Conservation (phyloP, 345 rosid genomes). For the Theobroma cacao region DNA sequence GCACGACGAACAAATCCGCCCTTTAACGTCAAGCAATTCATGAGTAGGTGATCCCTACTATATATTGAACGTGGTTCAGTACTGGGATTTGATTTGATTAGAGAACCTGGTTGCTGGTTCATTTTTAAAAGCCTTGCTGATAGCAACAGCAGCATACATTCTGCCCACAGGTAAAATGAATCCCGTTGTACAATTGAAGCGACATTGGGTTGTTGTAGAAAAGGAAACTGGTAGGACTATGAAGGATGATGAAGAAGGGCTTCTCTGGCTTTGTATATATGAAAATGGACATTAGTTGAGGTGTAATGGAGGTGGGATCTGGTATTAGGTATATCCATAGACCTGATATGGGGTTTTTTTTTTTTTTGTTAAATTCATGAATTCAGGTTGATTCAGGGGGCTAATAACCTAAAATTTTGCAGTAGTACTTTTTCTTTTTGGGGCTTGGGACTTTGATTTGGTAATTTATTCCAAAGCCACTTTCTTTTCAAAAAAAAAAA, state of each 20-base stretch:
- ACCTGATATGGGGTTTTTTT: constrained; percentile 1
- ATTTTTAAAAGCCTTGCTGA: background rate
- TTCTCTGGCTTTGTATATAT: constrained; percentile 25
- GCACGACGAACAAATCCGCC: constrained; percentile 33
- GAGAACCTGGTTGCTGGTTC: background rate
- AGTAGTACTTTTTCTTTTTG: background rate
- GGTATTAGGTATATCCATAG: constrained; percentile 13
- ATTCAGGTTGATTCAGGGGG: constrained; percentile 22
- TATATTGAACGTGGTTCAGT: background rate
- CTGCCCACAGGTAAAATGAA: background rate
- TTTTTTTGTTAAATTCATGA: constrained; percentile 5
- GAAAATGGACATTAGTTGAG: constrained; percentile 29
- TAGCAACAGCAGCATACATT: background rate
- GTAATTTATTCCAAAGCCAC: constrained; percentile 10
- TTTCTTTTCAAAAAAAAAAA: background rate
- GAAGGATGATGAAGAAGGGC: background rate
- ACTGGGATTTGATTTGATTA: background rate
- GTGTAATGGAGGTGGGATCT: constrained; percentile 28
- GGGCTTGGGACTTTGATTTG: constrained; percentile 7
- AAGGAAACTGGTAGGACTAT: constrained; percentile 11
- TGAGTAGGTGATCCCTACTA: constrained; percentile 15
- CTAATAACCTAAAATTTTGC: constrained; percentile 18
- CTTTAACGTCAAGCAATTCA: constrained; percentile 27
- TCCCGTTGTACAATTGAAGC: constrained; percentile 15
- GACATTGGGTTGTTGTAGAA: constrained; percentile 14